Base-by-base conservation (phyloP, 1,284 basidiomycete genomes). In the Irpex sp. region DNA sequence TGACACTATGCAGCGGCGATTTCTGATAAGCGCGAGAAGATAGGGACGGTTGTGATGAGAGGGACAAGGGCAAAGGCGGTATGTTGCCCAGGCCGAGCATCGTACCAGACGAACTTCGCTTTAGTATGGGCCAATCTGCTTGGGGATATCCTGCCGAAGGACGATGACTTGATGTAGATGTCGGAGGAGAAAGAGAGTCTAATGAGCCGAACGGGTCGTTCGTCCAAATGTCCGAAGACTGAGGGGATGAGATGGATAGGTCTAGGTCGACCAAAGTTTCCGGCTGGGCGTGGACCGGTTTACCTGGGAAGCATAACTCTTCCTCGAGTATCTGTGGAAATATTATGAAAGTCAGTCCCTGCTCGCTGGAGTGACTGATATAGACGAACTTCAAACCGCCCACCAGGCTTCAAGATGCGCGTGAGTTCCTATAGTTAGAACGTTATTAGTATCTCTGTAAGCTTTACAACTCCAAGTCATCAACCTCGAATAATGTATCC, bases 401-500 rank as follows among this genome's bases (percentile, higher is more conserved):
- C 87, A 47, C 87, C 87, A 17, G 86, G 82, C 70, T 86, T 89
- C 82, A 90, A 83, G 1, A 90, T 84, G 33, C 89, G 81, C 26
- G 77, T 74, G 36, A 89, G 80, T 72, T 90, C 88, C 72, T 78
- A 66, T 3, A 4, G 3, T 2, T 26, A 47, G 49, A 21, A 50
- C 19, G 15, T 26, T 26, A 26, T 26, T 1, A 11, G 39, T 4
- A 43, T 15, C 39, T 43, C 39, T 8, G 15, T 2, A 8, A 35
- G 7, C 31, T 26, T 17, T 61, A 61, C 60, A 35, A 56, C 37
- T 43, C 60, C 54, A 64, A 47, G 49, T 31, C 19, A 39, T 69
- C 53, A 61, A 74, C 77, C 74, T 89, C 87, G 35, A 89, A 79
- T 21, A 90, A 71, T 2, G 68, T 61, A 66, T 89, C 85, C 88